These are phyloP conservation scores for Taiozyma sp. DNA, from an alignment of 1,139 yeast genomes.

Conservation along the genomic window DNA sequence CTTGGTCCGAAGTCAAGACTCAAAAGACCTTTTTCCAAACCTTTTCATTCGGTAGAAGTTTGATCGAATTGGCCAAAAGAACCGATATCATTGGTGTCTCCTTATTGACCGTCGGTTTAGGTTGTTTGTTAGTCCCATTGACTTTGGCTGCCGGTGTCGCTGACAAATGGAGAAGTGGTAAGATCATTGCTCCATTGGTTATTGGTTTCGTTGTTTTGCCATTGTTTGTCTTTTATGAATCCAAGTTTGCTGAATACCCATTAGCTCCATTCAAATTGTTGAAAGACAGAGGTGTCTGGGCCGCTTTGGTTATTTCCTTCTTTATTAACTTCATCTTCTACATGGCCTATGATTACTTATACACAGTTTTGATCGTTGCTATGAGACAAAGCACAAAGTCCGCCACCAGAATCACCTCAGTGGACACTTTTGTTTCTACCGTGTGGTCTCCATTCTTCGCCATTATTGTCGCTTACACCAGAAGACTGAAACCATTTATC, in stretches of 20 bases:
- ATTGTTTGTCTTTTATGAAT: constrained; percentile 51
- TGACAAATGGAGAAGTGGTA: constrained; percentile 48
- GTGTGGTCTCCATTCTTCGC: constrained; percentile 61
- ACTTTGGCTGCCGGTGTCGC: constrained; percentile 60
- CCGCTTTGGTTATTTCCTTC: constrained; percentile 44
- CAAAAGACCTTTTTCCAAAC: constrained; percentile 26
- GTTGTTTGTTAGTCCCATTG: constrained; percentile 43
- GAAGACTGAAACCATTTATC: constrained; percentile 57
- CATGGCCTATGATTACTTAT: constrained; percentile 67
- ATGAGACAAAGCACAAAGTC: constrained; percentile 52
- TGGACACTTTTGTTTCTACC: constrained; percentile 62
- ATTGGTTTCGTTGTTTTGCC: constrained; percentile 58
- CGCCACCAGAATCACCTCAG: constrained; percentile 61
- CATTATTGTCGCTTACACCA: constrained; percentile 42
- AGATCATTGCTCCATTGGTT: constrained; percentile 60
- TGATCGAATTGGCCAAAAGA: constrained; percentile 35
- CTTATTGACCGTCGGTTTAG: constrained; percentile 45
- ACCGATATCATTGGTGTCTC: constrained; percentile 52
- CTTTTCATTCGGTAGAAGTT: constrained; percentile 22
- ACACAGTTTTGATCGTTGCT: constrained; percentile 59
- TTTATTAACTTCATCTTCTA: constrained; percentile 49
- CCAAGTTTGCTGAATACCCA: constrained; percentile 47
- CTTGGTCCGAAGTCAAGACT: constrained; percentile 33
- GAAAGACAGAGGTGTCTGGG: constrained; percentile 65
- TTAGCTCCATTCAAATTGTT: constrained; percentile 52